Base-by-base conservation (phyloP, 2,329 filamentous ascomycete species). In the Talaromyces atroroseus region DNA sequence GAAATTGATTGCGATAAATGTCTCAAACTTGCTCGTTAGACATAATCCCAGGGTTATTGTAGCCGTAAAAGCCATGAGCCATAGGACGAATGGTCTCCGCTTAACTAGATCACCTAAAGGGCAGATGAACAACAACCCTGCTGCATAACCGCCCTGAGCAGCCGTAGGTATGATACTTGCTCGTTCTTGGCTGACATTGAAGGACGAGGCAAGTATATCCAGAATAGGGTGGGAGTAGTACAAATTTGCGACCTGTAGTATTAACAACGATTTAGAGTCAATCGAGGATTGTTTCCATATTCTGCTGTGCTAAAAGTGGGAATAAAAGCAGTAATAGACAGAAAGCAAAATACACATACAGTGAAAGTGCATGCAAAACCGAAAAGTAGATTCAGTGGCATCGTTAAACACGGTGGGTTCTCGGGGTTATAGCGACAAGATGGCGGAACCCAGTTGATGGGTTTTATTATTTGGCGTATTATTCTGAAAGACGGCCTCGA, bases 171-270 rank as follows among this genome's bases (percentile, higher is more conserved):
- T 84, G 42, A 82, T 71, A 3, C 82, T 77, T 0, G 88, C 83
- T 54, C 80, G 77, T 64, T 90, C 87, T 64, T 90, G 87, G 8
- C 78, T 80, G 49, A 92, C 85, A 53, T 80, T 65, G 65, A 94
- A 92, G 16, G 88, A 85, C 10, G 77, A 69, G 0, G 89, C 88
- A 42, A 94, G 78, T 51, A 88, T 82, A 65, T 91, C 90, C 23
- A 92, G 75, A 48, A 92, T 88, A 0, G 89, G 88, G 64, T 92
- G 88, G 58, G 82, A 89, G 71, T 92, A 91, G 73, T 92, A 92
- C 2, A 92, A 75, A 63, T 92, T 92, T 18, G 88, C 88, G 6
- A 92, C 89, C 0, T 89, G 11, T 2, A 80, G 14, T 2, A 80
- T 72, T 8, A 5, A 5, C 14, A 47, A 32, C 5, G 11, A 32